phyloP scores from a whole-genome alignment of 1,284 basidiomycete genomes.

The Boletellus deceptivus region DNA sequence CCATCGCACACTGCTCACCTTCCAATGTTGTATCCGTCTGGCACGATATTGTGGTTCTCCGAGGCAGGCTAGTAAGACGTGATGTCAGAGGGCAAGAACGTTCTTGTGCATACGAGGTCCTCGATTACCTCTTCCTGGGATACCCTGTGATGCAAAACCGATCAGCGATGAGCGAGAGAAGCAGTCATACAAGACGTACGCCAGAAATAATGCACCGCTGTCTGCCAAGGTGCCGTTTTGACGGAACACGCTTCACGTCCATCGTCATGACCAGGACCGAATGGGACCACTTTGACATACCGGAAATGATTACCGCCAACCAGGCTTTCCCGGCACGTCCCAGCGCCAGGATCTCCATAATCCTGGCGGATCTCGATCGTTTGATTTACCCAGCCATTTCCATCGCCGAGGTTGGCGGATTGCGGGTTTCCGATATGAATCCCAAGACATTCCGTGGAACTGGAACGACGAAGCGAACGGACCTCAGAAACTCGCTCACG shows the following conservation, averaged over 20 bases:
- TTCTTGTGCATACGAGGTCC: neutral
- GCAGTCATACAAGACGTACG: constrained; percentile 39
- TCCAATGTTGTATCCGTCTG: constrained; percentile 57
- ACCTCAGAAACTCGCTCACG: too few relatives aligned
- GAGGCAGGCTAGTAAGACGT: constrained; percentile 31
- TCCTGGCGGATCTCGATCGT: constrained; percentile 58
- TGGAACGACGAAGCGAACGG: constrained; percentile 21
- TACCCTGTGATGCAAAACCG: constrained; percentile 38
- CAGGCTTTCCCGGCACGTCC: constrained; percentile 60
- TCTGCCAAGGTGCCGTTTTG: constrained; percentile 56
- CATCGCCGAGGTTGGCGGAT: constrained; percentile 64
- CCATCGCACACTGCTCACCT: constrained; percentile 23
- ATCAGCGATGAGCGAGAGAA: too few relatives aligned
- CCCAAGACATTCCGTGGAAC: constrained; percentile 62
- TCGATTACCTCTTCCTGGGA: constrained; percentile 54
- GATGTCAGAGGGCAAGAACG: neutral
- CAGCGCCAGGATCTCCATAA: constrained; percentile 44
- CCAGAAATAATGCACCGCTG: constrained; percentile 61
- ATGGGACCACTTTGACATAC: constrained; percentile 25
- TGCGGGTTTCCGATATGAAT: constrained; percentile 58
- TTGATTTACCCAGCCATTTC: constrained; percentile 49
- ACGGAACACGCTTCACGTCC: constrained; percentile 45
- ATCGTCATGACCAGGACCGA: neutral
- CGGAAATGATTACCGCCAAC: constrained; percentile 70
- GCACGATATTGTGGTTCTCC: constrained; percentile 47